These are phyloP conservation scores for Phytophthora tentaculata DNA, from an alignment of 352 stramenopile genomes.

Conservation along the genomic window DNA sequence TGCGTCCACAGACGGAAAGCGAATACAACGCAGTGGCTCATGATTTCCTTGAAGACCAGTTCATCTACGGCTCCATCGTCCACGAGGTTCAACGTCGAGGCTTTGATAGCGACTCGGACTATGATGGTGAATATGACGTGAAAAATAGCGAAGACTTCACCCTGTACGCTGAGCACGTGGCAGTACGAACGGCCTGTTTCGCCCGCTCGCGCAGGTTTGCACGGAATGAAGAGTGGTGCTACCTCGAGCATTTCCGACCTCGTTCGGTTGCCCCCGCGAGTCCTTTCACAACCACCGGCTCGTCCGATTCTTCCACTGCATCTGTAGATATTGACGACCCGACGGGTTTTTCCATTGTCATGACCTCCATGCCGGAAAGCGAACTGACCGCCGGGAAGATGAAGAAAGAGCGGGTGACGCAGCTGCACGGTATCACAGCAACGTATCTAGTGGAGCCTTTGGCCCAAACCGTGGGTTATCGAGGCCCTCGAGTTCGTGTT, in stretches of 20 bases:
- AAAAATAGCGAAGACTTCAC: constrained; percentile 5
- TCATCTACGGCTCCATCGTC: constrained; percentile 61
- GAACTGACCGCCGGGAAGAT: constrained; percentile 44
- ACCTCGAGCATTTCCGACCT: constrained; percentile 46
- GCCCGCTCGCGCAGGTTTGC: constrained; percentile 39
- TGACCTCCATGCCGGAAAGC: constrained; percentile 36
- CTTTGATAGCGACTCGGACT: constrained; percentile 16
- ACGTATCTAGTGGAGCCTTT: constrained; percentile 44
- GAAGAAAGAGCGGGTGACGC: constrained; percentile 33
- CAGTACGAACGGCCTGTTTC: constrained; percentile 53
- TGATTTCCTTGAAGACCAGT: constrained; percentile 42
- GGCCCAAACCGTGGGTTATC: constrained; percentile 19
- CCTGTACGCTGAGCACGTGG: constrained; percentile 27
- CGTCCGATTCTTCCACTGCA: constrained; percentile 18
- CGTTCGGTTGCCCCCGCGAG: constrained; percentile 4
- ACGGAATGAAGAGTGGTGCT: constrained; percentile 58
- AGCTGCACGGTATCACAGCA: constrained; percentile 49
- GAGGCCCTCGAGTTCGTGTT: constrained; percentile 37
- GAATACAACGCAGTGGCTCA: constrained; percentile 40
- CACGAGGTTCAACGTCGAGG: constrained; percentile 39
- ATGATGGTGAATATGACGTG: constrained; percentile 10
- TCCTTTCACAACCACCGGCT: constrained; percentile 12
- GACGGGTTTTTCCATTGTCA: constrained; percentile 38
- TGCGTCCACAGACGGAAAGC: constrained; percentile 36
- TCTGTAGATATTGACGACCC: constrained; percentile 25